Evolutionary conservation across 495 filamentous ascomycete genomes (phyloP), one percentile per base, ranked within the genome.

Genomic region (Astrocystis sublimbata): DNA sequence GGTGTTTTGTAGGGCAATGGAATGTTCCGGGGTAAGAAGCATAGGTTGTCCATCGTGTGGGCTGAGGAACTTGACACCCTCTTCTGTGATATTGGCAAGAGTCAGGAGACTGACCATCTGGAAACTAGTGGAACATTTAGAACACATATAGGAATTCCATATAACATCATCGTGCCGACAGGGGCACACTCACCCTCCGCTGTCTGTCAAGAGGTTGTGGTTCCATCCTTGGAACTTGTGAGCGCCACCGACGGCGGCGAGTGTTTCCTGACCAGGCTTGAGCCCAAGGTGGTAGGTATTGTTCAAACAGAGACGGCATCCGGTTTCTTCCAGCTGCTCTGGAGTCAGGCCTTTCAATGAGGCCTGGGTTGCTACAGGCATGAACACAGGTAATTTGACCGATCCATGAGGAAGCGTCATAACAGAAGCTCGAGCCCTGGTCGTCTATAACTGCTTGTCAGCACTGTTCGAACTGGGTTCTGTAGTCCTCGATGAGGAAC

Each of bases 31-130:
- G 0, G 96, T 98, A 12, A 99, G 86, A 9, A 98, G 86, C 94
- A 98, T 98, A n/a, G 93, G 92, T 0, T 87, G 84, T 60, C 93
- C 92, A 75, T 98, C 94, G 71, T 98, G 96, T 0, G 94, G 94
- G 57, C 89, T 93, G 2, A 96, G 84, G 71, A 98, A 99, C 43
- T 90, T 87, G 21, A 99, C 96, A 31, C 94, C 94, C 74, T 96
- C 90, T 73, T 99, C 94, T 24, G 96, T 97, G 60, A 98, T 86
- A 60, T 88, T 92, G 41, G 94, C 93, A 19, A 98, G 85, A 68
- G 96, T 89, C n/a, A 97, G 85, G 9, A 99, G 81, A 38, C 91
- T 96, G 15, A 99, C 96, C 93, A 98, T 98, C 74, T 99, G 94
- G 75, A 98, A 99, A 42, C 94, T 97, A 68, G 52, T 36, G 2